phyloP scores from a whole-genome alignment of 129 eudicot species.

The Arctium minus region DNA sequence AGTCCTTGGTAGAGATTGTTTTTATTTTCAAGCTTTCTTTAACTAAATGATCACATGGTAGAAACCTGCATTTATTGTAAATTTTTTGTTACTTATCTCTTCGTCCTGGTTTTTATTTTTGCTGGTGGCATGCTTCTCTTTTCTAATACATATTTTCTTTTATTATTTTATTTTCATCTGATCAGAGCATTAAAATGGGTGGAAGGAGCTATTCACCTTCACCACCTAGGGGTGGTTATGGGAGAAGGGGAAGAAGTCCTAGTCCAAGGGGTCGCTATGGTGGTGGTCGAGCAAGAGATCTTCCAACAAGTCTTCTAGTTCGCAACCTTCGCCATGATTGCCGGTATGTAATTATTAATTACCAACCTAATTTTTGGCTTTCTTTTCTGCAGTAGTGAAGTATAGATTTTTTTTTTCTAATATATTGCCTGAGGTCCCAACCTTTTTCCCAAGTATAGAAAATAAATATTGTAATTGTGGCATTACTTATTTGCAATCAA shows the following conservation, averaged over 20 bases:
- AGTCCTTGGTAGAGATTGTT: not conserved
- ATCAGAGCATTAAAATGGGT: conserved; percentile 46
- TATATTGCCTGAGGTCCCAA: not conserved
- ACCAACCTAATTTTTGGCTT: not conserved
- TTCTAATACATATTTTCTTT: not conserved
- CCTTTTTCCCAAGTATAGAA: not conserved
- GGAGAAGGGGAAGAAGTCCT: conserved; percentile 89
- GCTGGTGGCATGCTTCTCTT: not conserved
- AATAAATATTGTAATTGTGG: not conserved
- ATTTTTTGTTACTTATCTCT: not conserved
- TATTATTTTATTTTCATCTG: not conserved
- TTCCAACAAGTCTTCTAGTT: conserved; percentile 78
- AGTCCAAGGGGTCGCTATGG: conserved; percentile 70
- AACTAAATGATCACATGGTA: not conserved
- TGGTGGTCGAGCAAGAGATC: conserved; percentile 60
- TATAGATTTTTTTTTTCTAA: not conserved
- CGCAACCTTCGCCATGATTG: conserved; percentile 96
- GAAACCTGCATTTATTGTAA: not conserved
- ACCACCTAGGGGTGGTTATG: conserved; percentile 82
- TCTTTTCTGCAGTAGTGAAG: not conserved
- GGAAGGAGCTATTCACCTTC: conserved; percentile 86
- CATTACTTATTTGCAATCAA: not conserved
- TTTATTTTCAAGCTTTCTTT: not conserved
- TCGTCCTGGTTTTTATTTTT: not conserved
- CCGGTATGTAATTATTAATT: conserved; percentile 33